A percentile compares a stretch with the other conserved stretches of the same genome.
Conservation (phyloP, 768 basidiomycete genomes). For the Psilocybe tampanensis region DNA sequence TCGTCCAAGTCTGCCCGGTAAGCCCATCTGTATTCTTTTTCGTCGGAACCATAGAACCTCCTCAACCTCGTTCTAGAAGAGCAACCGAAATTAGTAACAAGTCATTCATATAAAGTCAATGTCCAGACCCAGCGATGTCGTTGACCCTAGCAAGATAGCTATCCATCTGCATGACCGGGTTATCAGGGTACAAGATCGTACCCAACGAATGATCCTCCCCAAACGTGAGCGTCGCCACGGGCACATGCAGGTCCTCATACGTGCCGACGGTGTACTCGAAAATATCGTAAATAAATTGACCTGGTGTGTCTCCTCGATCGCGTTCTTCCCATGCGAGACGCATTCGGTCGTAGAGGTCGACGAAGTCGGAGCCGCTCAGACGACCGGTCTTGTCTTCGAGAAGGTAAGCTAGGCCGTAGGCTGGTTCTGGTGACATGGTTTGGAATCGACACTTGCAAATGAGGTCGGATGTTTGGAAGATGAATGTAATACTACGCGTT, state of each 20-base stretch:
- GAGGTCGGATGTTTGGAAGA: neutral
- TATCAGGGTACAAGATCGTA: constrained; percentile 44
- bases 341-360: constrained; percentile 66
- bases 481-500: too few species aligned
- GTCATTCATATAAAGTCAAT: neutral
- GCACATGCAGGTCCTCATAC: constrained; percentile 26
- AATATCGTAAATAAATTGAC: constrained; percentile 50
- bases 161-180: constrained; percentile 45
- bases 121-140: constrained; percentile 41
- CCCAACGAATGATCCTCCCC: constrained; percentile 53
- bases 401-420: constrained; percentile 59
- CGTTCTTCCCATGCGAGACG: constrained; percentile 46
- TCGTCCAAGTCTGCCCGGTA: constrained; percentile 47
- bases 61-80: constrained; percentile 47
- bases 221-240: constrained; percentile 54
- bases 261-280: constrained; percentile 41
- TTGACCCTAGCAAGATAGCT: constrained; percentile 52
- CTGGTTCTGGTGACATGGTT: constrained; percentile 3
- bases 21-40: constrained; percentile 64
- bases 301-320: constrained; percentile 41
- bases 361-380: constrained; percentile 56
- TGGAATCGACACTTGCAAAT: neutral
- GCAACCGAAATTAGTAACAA: too few species aligned
- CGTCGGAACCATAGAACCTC: constrained; percentile 61
- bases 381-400: constrained; percentile 65